Percentiles rank a stretch among this genome's conserved stretches.
Conservation (phyloP, 139 green algal species). For the Gonium pectorale region DNA sequence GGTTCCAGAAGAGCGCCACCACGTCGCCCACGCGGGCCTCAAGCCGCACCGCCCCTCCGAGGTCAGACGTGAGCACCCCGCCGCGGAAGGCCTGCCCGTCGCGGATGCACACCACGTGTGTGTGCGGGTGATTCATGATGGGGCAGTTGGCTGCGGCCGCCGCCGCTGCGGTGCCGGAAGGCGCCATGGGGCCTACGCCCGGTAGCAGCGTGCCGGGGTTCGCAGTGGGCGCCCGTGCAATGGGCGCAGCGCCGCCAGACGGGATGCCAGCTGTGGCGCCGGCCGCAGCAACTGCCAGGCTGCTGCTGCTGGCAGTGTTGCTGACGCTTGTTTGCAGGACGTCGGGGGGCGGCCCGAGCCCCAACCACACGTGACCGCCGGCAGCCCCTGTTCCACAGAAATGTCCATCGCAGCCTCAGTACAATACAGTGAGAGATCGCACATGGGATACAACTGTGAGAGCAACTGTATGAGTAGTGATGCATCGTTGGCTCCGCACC, state of each 20-base stretch:
- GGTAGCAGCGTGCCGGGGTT: no score
- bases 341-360: conserved; percentile 11
- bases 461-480: no score
- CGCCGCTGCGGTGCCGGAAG: no score
- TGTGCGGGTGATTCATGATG: conserved; percentile 15
- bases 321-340: neutral
- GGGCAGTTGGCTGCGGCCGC: neutral
- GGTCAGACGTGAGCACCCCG: neutral
- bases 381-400: neutral
- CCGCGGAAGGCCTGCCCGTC: conserved; percentile 36
- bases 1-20: conserved; percentile 44
- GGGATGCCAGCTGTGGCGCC: no score
- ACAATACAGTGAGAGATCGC: no score
- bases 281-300: no score
- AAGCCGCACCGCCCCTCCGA: neutral
- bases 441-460: no score
- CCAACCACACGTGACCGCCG: conserved; percentile 31
- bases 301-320: neutral
- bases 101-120: conserved; percentile 20
- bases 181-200: no score
- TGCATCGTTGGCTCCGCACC: no score
- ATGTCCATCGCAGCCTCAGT: no score
- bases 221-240: no score
- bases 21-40: conserved; percentile 13
- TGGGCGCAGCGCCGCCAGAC: no score